Conservation (phyloP, 495 filamentous ascomycete species). For the Penicillium crystallinum region DNA sequence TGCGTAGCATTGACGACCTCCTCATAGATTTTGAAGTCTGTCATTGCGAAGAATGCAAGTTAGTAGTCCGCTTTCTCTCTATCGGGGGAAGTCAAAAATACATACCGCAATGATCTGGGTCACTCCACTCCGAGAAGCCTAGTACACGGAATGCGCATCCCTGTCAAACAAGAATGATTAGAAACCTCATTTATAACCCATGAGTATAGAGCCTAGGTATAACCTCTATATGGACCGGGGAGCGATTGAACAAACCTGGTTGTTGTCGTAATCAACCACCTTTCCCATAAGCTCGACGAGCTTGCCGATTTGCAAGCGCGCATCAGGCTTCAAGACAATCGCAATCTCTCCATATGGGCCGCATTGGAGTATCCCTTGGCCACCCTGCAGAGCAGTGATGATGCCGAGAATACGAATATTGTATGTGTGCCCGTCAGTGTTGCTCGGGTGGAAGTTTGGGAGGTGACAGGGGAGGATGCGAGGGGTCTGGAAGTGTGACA, state of each 20-base stretch:
- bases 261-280: constrained; percentile 56
- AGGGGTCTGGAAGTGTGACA: constrained; percentile 58
- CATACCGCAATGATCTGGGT: constrained; percentile 35
- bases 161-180: constrained; percentile 10
- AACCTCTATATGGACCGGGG: neutral
- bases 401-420: constrained; percentile 84
- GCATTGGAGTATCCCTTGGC: constrained; percentile 73
- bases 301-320: constrained; percentile 71
- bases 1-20: constrained; percentile 87
- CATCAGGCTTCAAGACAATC: constrained; percentile 70
- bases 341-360: constrained; percentile 61
- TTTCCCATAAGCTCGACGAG: constrained; percentile 88
- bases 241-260: constrained; percentile 27
- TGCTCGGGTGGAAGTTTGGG: constrained; percentile 53
- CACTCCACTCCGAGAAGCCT: constrained; percentile 74
- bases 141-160: constrained; percentile 74
- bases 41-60: neutral
- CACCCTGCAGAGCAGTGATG: constrained; percentile 72
- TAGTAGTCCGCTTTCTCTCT: neutral
- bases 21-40: constrained; percentile 77
- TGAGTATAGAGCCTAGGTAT: too few species aligned
- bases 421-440: constrained; percentile 38
- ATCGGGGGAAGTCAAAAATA: too few species aligned
- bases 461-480: constrained; percentile 66
- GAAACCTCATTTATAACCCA: neutral